phyloP scores from a whole-genome alignment of 2,329 filamentous ascomycete genomes.

The Aspergillus proliferans region DNA sequence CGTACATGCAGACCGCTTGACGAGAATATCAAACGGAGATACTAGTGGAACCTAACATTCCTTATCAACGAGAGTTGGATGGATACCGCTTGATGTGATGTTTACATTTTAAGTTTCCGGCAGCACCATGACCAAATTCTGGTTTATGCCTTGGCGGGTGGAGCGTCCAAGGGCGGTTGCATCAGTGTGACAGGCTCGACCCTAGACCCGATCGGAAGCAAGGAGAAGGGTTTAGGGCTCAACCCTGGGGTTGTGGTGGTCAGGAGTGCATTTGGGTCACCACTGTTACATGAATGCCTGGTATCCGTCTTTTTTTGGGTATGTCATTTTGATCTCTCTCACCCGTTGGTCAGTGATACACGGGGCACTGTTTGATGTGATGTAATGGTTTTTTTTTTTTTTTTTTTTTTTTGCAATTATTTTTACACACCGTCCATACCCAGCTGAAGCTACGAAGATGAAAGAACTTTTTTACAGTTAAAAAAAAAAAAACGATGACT shows the following conservation, averaged over 20 bases:
- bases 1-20: too few relatives aligned
- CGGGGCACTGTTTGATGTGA: neutral
- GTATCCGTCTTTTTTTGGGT: slow-evolving; percentile 11
- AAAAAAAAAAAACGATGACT: neutral
- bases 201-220: slow-evolving; percentile 20
- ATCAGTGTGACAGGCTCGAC: slow-evolving; percentile 4
- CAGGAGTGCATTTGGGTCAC: slow-evolving; percentile 15
- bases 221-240: slow-evolving; percentile 23
- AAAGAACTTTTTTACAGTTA: neutral
- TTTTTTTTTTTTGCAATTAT: neutral
- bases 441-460: neutral
- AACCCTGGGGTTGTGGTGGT: slow-evolving; percentile 19
- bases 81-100: neutral
- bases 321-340: slow-evolving; percentile 16
- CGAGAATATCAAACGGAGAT: too few relatives aligned
- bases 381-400: neutral
- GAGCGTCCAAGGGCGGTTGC: neutral
- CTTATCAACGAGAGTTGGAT: too few relatives aligned
- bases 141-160: too few relatives aligned
- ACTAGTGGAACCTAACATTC: too few relatives aligned
- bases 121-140: neutral
- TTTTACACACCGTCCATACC: neutral
- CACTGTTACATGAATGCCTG: slow-evolving; percentile 15
- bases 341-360: neutral
- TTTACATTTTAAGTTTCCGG: neutral